Base-by-base conservation (phyloP, 306 rosid species). In the Fagus sylvatica region DNA sequence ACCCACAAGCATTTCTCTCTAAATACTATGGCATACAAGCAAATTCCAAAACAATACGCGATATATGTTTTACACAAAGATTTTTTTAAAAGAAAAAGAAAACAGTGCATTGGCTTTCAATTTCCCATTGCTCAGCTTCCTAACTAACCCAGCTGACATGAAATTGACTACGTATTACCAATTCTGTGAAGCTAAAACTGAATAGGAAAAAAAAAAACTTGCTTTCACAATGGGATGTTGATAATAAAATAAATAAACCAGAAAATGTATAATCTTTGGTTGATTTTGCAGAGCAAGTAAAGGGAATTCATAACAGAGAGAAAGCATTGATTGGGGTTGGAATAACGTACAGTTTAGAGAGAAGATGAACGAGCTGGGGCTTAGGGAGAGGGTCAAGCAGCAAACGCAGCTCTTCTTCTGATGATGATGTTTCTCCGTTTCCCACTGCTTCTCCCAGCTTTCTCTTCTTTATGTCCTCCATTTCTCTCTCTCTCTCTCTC, bases 401-500 rank as follows among this genome's bases (percentile, higher is more conserved):
- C 46, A 75, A 70, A 6, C 94, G 93, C 76, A 91, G 72, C 37
- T 84, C 89, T 73, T 91, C 90, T 76, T 78, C 86, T 43, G 48
- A 42, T 0, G 93, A 81, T 30, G 71, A 46, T 28, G 60, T 46
- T 1, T 75, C 90, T 48, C 40, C 83, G 57, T 82, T 62, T 36
- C 43, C 84, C 8, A 32, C 74, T 36, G 71, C 39, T 40, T 89
- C 93, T 6, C 79, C 90, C 0, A 90, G 84, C 88, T 91, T 91
- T 75, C 97, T 84, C 94, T 91, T 90, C 87, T 91, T 91, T 77
- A 80, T 60, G 68, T 91, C 94, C 80, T 91, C 97, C 94, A 88
- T 90, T 55, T 1, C 28, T 75, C 4, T 36, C 2, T 22, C 28
- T 22, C 28, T 19, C 34, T 4, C 19, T 64, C 48, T 4, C 7